Evolutionary conservation across 139 green algal genomes (phyloP).

Genomic region (Tetradesmus obliquus): DNA sequence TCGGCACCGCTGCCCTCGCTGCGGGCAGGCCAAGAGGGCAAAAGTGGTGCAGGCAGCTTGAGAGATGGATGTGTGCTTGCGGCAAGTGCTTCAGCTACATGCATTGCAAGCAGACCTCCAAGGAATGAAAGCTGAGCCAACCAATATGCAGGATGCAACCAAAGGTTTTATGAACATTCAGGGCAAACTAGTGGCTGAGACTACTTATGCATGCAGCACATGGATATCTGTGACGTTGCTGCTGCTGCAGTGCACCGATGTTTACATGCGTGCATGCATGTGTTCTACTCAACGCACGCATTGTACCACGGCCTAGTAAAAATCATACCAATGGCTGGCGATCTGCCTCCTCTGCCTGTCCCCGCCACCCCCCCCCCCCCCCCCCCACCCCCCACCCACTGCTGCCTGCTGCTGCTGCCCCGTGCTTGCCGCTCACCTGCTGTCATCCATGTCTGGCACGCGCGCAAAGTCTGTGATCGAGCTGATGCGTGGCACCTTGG

Average conservation of each 20-base stretch:
- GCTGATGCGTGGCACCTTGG: conserved; percentile 16
- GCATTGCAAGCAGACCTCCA: too few relatives aligned
- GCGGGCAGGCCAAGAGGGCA: not conserved
- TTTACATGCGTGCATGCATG: too few relatives aligned
- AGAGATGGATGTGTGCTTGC: too few relatives aligned
- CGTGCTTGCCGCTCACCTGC: not conserved
- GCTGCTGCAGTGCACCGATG: too few relatives aligned
- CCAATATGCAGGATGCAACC: not conserved
- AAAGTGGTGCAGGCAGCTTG: not conserved
- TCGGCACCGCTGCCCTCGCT: conserved; percentile 22
- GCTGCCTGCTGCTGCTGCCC: not conserved
- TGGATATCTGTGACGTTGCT: not conserved
- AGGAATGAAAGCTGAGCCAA: not conserved
- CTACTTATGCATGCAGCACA: not conserved
- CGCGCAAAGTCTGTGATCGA: conserved; percentile 13
- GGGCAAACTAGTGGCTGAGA: not conserved
- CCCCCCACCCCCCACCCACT: not conserved
- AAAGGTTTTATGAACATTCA: too few relatives aligned
- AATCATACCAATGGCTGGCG: too few relatives aligned
- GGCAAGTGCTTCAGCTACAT: too few relatives aligned
- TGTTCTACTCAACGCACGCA: too few relatives aligned
- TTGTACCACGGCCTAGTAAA: too few relatives aligned
- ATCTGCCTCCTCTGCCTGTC: not conserved
- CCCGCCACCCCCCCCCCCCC: too few relatives aligned
- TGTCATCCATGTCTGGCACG: conserved; percentile 37